Percentiles rank a stretch among this genome's conserved stretches.
Conservation (phyloP, 345 rosid species). For the Cardiospermum halicacabum region DNA sequence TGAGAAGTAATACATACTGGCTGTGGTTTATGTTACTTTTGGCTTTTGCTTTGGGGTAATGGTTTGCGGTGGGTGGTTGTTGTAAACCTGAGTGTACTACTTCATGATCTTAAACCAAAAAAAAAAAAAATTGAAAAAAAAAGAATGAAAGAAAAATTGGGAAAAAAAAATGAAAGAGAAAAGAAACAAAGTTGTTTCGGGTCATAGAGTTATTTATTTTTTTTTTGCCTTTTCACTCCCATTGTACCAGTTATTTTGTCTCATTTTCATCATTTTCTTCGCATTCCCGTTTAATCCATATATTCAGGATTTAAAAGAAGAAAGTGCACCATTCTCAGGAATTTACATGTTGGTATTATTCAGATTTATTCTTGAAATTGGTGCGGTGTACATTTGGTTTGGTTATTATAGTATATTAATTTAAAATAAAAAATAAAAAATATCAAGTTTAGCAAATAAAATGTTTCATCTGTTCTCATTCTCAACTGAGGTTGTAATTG, state of each 20-base stretch:
- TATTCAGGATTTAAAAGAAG: not conserved
- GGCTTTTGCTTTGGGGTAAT: not conserved
- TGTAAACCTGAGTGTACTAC: not conserved
- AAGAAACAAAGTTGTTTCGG: not conserved
- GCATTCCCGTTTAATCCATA: not conserved
- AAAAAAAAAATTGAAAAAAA: not conserved
- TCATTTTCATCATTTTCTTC: not conserved
- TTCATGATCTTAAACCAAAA: not conserved
- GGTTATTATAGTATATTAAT: no score
- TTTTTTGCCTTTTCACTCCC: not conserved
- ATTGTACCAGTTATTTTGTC: not conserved
- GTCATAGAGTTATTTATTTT: no score
- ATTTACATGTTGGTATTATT: no score
- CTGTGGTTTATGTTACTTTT: slow-evolving; percentile 9
- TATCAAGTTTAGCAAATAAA: no score
- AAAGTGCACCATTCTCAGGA: no score
- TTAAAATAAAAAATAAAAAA: no score
- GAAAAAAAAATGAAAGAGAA: no score
- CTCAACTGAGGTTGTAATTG: no score
- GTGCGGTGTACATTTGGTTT: no score
- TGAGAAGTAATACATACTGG: slow-evolving; percentile 7
- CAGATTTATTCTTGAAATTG: no score
- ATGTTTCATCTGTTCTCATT: no score
- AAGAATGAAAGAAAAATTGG: no score
- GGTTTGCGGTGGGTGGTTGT: not conserved